These are phyloP conservation scores for Verticillium isaacii DNA, from an alignment of 2,329 filamentous ascomycete genomes.

Conservation along the genomic window DNA sequence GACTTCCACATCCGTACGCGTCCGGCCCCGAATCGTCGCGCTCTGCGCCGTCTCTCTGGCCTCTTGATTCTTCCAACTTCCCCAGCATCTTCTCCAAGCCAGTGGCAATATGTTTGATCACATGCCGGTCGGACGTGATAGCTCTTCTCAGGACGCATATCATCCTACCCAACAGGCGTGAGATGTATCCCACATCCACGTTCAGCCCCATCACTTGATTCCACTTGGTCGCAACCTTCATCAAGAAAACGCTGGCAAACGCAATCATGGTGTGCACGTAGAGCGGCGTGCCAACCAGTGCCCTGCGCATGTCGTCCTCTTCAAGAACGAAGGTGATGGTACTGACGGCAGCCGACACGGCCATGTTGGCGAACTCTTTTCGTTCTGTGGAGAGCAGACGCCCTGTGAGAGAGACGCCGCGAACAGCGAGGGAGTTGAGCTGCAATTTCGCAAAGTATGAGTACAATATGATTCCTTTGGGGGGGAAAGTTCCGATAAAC, in stretches of 20 bases:
- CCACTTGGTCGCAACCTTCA: slow-evolving; percentile 29
- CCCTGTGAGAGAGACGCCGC: slow-evolving; percentile 1
- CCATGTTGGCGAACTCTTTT: slow-evolving; percentile 17
- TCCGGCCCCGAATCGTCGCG: background rate
- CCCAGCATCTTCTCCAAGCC: slow-evolving; percentile 29
- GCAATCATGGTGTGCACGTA: slow-evolving; percentile 31
- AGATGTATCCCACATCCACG: slow-evolving; percentile 25
- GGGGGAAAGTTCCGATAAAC: slow-evolving; percentile 8
- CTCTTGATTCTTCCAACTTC: slow-evolving; percentile 1
- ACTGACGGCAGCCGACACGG: slow-evolving; percentile 17
- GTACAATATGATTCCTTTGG: slow-evolving; percentile 8
- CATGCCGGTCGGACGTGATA: slow-evolving; percentile 27
- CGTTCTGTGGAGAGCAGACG: background rate
- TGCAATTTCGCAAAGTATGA: slow-evolving; percentile 11
- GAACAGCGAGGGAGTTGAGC: slow-evolving; percentile 9
- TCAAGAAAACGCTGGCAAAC: slow-evolving; percentile 27
- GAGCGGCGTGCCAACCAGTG: slow-evolving; percentile 27
- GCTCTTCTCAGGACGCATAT: slow-evolving; percentile 23
- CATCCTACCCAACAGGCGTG: slow-evolving; percentile 23
- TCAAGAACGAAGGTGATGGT: slow-evolving; percentile 31
- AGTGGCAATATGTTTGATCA: slow-evolving; percentile 29
- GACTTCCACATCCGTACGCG: background rate
- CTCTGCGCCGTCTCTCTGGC: background rate
- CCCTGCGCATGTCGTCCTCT: slow-evolving; percentile 24
- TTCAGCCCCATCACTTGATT: slow-evolving; percentile 25